phyloP scores from a whole-genome alignment of 2,329 filamentous ascomycete genomes.

The Exophiala oligosperma region DNA sequence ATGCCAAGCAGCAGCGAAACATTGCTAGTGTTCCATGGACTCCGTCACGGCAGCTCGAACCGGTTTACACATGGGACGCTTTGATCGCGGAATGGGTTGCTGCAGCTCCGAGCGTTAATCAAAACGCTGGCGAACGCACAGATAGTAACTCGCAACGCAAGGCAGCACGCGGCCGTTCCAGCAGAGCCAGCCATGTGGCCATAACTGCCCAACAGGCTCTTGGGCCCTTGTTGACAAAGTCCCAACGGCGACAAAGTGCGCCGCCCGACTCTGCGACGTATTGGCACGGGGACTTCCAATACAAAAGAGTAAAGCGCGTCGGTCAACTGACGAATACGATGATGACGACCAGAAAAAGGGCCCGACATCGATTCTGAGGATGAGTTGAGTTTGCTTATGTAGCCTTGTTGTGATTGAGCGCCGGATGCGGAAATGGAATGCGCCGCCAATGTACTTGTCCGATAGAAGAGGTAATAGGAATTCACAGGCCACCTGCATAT shows the following conservation, averaged over 20 bases:
- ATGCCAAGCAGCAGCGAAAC: constrained; percentile 1
- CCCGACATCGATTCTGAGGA: constrained; percentile 15
- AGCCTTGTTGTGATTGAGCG: neutral
- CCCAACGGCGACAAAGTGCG: constrained; percentile 10
- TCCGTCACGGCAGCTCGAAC: constrained; percentile 20
- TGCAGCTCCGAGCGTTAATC: constrained; percentile 41
- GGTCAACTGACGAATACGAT: neutral
- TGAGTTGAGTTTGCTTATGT: constrained; percentile 17
- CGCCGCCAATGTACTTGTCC: neutral
- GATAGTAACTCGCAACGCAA: too few relatives aligned
- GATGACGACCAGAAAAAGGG: neutral
- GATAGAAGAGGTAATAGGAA: neutral
- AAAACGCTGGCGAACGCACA: too few relatives aligned
- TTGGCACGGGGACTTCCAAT: constrained; percentile 11
- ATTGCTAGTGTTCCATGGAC: constrained; percentile 12
- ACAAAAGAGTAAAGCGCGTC: constrained; percentile 9
- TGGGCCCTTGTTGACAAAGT: constrained; percentile 19
- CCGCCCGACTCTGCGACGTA: constrained; percentile 1
- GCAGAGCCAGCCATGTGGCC: neutral
- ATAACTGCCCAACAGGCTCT: neutral
- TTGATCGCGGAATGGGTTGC: constrained; percentile 59
- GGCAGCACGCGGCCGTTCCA: too few relatives aligned
- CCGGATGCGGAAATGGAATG: neutral
- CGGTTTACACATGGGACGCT: constrained; percentile 54
- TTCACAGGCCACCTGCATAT: constrained; percentile 1